Evolutionary conservation across 2,329 filamentous ascomycete species (phyloP), one percentile per base, ranked within the genome.

Genomic region (Penicillium hesseltinei): DNA sequence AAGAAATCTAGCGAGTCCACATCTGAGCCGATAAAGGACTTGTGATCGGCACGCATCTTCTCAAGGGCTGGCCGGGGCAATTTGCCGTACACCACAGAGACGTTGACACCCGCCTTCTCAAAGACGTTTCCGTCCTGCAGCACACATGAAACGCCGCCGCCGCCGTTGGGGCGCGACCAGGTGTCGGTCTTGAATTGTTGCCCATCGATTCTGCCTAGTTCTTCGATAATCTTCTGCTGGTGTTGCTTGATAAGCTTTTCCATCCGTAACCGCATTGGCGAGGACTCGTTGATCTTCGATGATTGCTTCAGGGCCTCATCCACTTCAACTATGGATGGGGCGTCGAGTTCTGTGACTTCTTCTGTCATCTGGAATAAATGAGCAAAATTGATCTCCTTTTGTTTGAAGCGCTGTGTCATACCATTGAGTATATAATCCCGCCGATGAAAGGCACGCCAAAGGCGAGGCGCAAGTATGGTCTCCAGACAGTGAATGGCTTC

Each of bases 191-290:
- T 84, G 80, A 99, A 99, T 64, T 85, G 83, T 62, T 84, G 86
- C 57, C 91, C 92, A 71, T 97, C 94, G 43, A 97, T 81, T 66
- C 86, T 83, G 73, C 95, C 89, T 23, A 99, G 84, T 56, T 88
- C 91, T 55, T 84, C 80, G 29, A 97, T 89, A 58, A 99, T 99
- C 61, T 88, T 84, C 68, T 90, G 84, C 72, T 99, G 94, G 69
- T 97, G 91, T 67, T 92, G 85, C 75, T 94, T 94, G 76, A 97
- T 95, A 73, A 97, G 90, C 69, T 90, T 86, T 77, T 99, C 94
- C 94, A 99, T 97, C 62, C 93, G 91, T 57, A 99, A 83, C 54
- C 94, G 92, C 93, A 99, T 97, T 2, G 94, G 92, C 15, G 93
- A 97, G 67, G 87, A 81, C 56, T 87, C 83, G 47, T 82, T 88